Conservation (phyloP, 2,329 filamentous ascomycete genomes). For the Fusarium sp. region DNA sequence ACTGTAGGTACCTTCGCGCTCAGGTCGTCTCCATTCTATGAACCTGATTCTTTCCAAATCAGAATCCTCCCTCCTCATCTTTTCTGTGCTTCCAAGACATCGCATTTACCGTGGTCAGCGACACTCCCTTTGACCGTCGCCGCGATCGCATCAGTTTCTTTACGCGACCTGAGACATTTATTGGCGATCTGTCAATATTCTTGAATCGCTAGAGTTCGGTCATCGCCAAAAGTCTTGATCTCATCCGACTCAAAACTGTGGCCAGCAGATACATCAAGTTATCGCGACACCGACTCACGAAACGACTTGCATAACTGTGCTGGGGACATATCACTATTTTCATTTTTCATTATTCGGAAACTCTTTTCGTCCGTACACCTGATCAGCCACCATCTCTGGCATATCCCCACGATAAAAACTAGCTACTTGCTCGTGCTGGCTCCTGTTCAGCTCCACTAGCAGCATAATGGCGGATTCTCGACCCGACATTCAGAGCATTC, state of each 20-base stretch:
- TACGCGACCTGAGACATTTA: conserved; percentile 33
- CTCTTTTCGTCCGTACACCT: conserved; percentile 5
- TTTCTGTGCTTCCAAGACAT: conserved; percentile 37
- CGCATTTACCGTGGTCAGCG: conserved; percentile 30
- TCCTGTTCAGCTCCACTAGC: conserved; percentile 25
- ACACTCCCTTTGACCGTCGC: conserved; percentile 25
- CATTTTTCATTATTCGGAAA: neutral
- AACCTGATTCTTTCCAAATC: conserved; percentile 36
- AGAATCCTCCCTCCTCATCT: conserved; percentile 41
- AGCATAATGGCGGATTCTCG: conserved; percentile 47
- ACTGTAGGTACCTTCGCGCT: conserved; percentile 39
- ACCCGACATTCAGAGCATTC: conserved; percentile 57
- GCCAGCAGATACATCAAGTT: conserved; percentile 27
- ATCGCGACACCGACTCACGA: conserved; percentile 18
- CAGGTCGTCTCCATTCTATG: conserved; percentile 37
- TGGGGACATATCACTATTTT: conserved; percentile 16
- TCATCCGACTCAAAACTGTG: conserved; percentile 39
- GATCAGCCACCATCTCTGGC: conserved; percentile 6
- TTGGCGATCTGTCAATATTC: conserved; percentile 39
- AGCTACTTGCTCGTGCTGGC: conserved; percentile 24
- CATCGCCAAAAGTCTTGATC: conserved; percentile 41
- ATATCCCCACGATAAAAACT: conserved; percentile 15
- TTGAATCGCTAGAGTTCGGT: conserved; percentile 20
- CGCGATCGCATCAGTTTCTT: conserved; percentile 25
- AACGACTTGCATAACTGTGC: neutral